Evolutionary conservation across 2,329 filamentous ascomycete species (phyloP).

Genomic region (Pseudomassariella vexata): DNA sequence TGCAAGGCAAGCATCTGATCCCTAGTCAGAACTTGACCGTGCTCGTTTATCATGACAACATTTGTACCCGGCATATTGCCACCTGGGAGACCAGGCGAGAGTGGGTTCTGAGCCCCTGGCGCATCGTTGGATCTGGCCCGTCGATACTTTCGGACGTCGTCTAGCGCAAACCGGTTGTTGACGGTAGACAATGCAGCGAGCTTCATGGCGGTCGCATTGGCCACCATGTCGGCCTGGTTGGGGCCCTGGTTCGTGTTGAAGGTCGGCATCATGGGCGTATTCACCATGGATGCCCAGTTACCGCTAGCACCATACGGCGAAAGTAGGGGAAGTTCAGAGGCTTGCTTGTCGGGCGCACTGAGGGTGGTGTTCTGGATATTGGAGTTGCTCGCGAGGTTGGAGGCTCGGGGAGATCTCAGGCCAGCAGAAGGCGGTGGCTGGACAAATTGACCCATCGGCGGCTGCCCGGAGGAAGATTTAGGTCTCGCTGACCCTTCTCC

Average conservation of each 20-base stretch:
- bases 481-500: constrained; percentile 58
- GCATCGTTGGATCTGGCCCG: constrained; percentile 85
- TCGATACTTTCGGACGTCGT: constrained; percentile 95
- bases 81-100: constrained; percentile 61
- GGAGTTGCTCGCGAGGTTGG: constrained; percentile 57
- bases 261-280: constrained; percentile 89
- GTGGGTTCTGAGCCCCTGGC: constrained; percentile 53
- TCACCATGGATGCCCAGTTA: constrained; percentile 98
- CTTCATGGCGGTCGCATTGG: constrained; percentile 98
- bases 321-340: constrained; percentile 71
- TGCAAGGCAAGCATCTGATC: constrained; percentile 83
- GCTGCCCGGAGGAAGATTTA: constrained; percentile 73
- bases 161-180: constrained; percentile 94
- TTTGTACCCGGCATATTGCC: constrained; percentile 64
- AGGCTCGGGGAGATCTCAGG: constrained; percentile 74
- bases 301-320: constrained; percentile 80
- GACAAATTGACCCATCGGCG: constrained; percentile 90
- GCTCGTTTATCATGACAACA: constrained; percentile 91
- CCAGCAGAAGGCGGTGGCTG: constrained; percentile 72
- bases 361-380: constrained; percentile 82
- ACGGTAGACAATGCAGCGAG: constrained; percentile 93
- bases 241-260: constrained; percentile 62
- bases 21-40: constrained; percentile 78
- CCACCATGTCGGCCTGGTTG: constrained; percentile 92
- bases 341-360: constrained; percentile 62